These are phyloP conservation scores for Cyclaneusma minus DNA, from an alignment of 2,329 filamentous ascomycete genomes.

Conservation along the genomic window DNA sequence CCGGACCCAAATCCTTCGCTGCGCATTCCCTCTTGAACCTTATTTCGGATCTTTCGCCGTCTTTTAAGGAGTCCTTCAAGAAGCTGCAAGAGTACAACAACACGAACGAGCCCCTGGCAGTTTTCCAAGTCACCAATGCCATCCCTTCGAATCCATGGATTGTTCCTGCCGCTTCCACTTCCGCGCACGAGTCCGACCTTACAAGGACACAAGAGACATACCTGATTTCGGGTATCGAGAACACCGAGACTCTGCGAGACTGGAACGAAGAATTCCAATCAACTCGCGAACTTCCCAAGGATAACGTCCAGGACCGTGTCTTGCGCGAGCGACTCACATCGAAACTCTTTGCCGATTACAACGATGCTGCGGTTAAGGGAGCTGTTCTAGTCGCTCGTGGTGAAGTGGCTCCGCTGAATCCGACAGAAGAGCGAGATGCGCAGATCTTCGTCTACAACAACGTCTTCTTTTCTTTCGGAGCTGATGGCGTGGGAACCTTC, in stretches of 20 bases:
- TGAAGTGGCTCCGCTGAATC: conserved; percentile 86
- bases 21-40: conserved; percentile 79
- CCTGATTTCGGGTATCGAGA: conserved; percentile 78
- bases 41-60: conserved; percentile 64
- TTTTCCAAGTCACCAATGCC: conserved; percentile 90
- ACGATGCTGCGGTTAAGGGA: conserved; percentile 82
- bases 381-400: conserved; percentile 85
- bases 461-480: conserved; percentile 97
- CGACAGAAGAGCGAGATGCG: conserved; percentile 79
- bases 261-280: conserved; percentile 99
- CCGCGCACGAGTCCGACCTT: conserved; percentile 65
- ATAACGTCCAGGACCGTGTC: conserved; percentile 86
- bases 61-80: conserved; percentile 63
- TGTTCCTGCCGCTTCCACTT: conserved; percentile 54
- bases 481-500: conserved; percentile 94
- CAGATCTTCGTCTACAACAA: conserved; percentile 99
- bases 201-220: conserved; percentile 88
- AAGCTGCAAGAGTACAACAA: conserved; percentile 74
- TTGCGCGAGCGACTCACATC: conserved; percentile 88
- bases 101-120: conserved; percentile 72
- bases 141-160: conserved; percentile 88
- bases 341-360: conserved; percentile 96
- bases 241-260: conserved; percentile 83
- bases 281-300: conserved; percentile 83
- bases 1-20: conserved; percentile 59